Evolutionary conservation across 257 asterid genomes (phyloP).

Genomic region (Nyctanthes arbortristis): DNA sequence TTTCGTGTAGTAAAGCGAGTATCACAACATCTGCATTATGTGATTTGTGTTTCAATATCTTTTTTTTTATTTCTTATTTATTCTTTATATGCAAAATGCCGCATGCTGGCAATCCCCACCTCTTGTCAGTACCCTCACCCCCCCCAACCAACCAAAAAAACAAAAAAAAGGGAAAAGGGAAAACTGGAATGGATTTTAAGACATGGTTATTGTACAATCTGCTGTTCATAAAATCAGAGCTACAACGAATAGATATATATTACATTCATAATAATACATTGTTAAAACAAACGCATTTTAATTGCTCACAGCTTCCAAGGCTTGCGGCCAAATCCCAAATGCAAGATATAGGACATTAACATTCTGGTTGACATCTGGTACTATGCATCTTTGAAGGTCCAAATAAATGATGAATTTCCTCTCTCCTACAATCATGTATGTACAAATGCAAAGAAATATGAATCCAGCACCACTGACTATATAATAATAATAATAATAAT

Average conservation of each 20-base stretch:
- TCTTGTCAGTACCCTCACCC: neutral
- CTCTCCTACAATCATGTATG: neutral
- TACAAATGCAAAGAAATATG: constrained; percentile 5
- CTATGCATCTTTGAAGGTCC: constrained; percentile 10
- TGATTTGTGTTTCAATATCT: no score
- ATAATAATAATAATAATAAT: no score
- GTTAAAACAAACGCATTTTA: constrained; percentile 25
- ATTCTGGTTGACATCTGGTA: constrained; percentile 9
- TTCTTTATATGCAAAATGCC: neutral
- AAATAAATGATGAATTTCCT: neutral
- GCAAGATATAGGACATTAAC: constrained; percentile 15
- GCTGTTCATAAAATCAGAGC: constrained; percentile 10
- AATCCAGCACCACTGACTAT: constrained; percentile 22
- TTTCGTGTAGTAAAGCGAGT: no score
- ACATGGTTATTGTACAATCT: constrained; percentile 32
- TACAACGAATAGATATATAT: neutral
- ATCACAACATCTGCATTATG: neutral
- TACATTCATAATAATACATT: constrained; percentile 20
- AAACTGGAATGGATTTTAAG: neutral
- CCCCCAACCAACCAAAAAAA: no score
- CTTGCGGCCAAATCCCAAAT: constrained; percentile 1
- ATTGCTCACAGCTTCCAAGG: constrained; percentile 24
- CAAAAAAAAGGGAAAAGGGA: neutral
- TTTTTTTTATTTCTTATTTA: neutral
- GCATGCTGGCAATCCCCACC: neutral